Evolutionary conservation across 2,329 filamentous ascomycete genomes (phyloP), one percentile per base, ranked within the genome.

Genomic region (Pseudopyrenochaeta lycopersici): DNA sequence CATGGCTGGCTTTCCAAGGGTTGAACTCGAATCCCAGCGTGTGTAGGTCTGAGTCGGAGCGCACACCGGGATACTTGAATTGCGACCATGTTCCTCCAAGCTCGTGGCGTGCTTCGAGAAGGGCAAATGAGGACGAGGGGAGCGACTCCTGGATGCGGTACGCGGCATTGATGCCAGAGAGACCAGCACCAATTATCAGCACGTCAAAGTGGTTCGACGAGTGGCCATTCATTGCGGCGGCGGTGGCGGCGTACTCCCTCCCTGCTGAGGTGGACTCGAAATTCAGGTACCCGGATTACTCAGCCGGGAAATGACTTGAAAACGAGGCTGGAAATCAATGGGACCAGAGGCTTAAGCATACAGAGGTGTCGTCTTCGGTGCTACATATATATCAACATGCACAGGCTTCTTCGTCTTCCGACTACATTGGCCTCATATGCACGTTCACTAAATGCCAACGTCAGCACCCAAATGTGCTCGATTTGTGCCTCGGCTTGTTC

Each of bases 51-150:
- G 78, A 80, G 54, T 82, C 80, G 15, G 78, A 81, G 12, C 80
- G 78, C 58, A 91, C 88, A 7, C 90, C 88, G 0, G 89, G 90
- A 63, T 92, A 94, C 35, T 82, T 84, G 78, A 92, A 94, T 2
- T 92, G 77, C 64, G 89, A 87, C 90, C 90, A 93, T 0, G 90
- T 94, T 1, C 91, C 90, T 1, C 90, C 90, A 5, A 93, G 79
- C 21, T 80, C 77, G 44, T 82, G 78, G 30, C 90, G 86, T 1
- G 81, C 82, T 72, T 94, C 90, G 14, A 93, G 81, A 21, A 94
- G 84, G 11, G 84, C 80, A 68, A 90, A 92, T 2, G 74, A 83
- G 33, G 81, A 76, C 38, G 78, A 68, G 0, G 88, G 86, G 1
- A 87, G 76, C 21, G 82, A 73, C 1, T 80, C 79, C 63, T 91